Base-by-base conservation (phyloP, 768 basidiomycete species). In the Trametes villosa region DNA sequence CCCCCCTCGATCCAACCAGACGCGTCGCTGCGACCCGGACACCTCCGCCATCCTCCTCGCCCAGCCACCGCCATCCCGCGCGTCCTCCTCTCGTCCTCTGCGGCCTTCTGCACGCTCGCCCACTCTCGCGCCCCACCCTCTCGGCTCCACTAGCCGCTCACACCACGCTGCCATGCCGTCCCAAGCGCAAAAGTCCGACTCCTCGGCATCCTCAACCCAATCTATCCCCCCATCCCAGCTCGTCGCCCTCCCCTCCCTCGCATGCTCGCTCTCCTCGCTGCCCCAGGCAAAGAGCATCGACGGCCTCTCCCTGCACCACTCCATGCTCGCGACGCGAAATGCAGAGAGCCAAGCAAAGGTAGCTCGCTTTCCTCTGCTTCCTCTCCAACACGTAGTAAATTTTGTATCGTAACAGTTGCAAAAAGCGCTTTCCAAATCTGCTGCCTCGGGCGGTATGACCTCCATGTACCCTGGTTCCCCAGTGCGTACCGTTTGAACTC, bases 331-430 rank as follows among this genome's bases (percentile, higher is more conserved):
- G 1, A 82, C 84, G 58, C 82, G 83, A 34, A 83, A 85, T 33
- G 83, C 85, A 5, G 84, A 89, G 72, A 89, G 89, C 67, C 86
- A 91, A 74, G 88, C 87, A 40, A 89, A 91, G 83, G 89, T 89
- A 57, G 75, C 68, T 27, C 6, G 33, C 12, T 22, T n/a, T 33
- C 27, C 40, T 59, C 42, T 44, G 27, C 13, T 13, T 38, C 1
- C 30, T 42, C 22, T 22, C 27, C 41, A 31, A 8, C n/a, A 44
- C 30, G 4, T 58, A 68, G 20, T 48, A 29, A 57, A 49, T 52
- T 4, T 49, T 61, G 26, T 42, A 45, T 46, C 13, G 61, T 81
- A 63, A 9, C 64, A 81, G 89, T 82, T 91, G 24, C 79, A 85
- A 78, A 85, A 85, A 66, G 86, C 84, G 47, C 75, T 91, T 51